These are phyloP conservation scores for Phialophora macrospora DNA, from an alignment of 2,329 filamentous ascomycete species.

Conservation along the genomic window DNA sequence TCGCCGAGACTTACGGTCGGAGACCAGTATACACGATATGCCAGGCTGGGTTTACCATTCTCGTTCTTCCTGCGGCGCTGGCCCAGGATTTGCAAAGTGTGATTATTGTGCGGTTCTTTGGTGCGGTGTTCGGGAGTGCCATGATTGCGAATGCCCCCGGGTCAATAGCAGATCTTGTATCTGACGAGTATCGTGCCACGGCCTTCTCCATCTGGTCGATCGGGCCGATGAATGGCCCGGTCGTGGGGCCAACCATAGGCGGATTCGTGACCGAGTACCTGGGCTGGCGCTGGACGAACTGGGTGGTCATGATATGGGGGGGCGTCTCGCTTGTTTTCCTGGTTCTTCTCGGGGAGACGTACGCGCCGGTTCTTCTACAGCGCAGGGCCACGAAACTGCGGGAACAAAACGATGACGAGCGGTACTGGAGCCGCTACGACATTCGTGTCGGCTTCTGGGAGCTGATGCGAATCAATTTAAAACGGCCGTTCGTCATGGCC, in stretches of 20 bases:
- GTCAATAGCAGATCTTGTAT: slow-evolving; percentile 80
- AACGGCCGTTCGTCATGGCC: slow-evolving; percentile 76
- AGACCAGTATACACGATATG: slow-evolving; percentile 69
- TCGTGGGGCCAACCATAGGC: slow-evolving; percentile 72
- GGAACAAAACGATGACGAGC: slow-evolving; percentile 70
- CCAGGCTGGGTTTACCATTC: slow-evolving; percentile 66
- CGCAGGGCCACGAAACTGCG: slow-evolving; percentile 67
- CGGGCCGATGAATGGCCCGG: slow-evolving; percentile 79
- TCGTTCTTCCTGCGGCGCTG: slow-evolving; percentile 74
- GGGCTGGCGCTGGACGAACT: slow-evolving; percentile 88
- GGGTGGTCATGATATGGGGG: slow-evolving; percentile 75
- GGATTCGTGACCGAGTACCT: slow-evolving; percentile 73
- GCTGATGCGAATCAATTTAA: slow-evolving; percentile 75
- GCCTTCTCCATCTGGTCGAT: slow-evolving; percentile 83
- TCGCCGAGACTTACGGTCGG: slow-evolving; percentile 57
- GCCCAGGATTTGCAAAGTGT: slow-evolving; percentile 70
- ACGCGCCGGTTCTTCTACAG: slow-evolving; percentile 72
- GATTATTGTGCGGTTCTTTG: slow-evolving; percentile 75
- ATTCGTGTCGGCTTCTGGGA: slow-evolving; percentile 67
- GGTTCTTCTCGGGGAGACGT: slow-evolving; percentile 71
- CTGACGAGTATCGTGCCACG: slow-evolving; percentile 78
- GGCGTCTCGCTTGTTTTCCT: slow-evolving; percentile 66
- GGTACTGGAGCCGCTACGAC: slow-evolving; percentile 83
- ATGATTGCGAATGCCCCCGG: slow-evolving; percentile 85
- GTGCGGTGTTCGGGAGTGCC: slow-evolving; percentile 73